These are phyloP conservation scores for Talaromyces rugulosus DNA, from an alignment of 2,329 filamentous ascomycete genomes.

Conservation along the genomic window DNA sequence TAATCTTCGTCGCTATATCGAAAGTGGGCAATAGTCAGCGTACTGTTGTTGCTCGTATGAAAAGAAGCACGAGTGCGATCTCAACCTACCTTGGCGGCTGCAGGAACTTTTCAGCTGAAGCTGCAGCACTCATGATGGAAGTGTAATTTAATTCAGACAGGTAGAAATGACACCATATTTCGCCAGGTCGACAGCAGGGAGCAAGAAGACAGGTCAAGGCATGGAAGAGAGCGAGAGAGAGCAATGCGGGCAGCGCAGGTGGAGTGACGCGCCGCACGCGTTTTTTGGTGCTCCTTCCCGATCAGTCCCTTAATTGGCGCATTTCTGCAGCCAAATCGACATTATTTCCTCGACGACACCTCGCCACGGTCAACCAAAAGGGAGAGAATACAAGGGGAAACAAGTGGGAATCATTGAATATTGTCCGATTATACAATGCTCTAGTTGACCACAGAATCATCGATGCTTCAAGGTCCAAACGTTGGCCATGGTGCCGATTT, in stretches of 20 bases:
- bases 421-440: neutral
- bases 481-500: neutral
- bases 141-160: neutral
- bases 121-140: constrained; percentile 6
- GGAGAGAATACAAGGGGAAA: neutral
- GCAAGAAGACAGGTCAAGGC: neutral
- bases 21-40: neutral
- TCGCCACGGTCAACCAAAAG: neutral
- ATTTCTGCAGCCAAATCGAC: neutral
- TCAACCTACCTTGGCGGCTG: constrained; percentile 10
- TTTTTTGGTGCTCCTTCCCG: constrained; percentile 8
- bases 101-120: constrained; percentile 7
- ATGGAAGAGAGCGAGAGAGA: neutral
- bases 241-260: neutral
- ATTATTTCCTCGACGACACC: neutral
- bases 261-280: constrained; percentile 11
- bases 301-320: neutral
- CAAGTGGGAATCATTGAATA: neutral
- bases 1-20: constrained; percentile 21
- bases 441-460: neutral
- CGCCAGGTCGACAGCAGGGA: neutral
- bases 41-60: neutral
- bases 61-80: neutral
- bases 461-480: neutral
- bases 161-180: neutral